Evolutionary conservation across 2,329 filamentous ascomycete species (phyloP), one percentile per base, ranked within the genome.

Genomic region (Aspergillus ochraceoroseus): DNA sequence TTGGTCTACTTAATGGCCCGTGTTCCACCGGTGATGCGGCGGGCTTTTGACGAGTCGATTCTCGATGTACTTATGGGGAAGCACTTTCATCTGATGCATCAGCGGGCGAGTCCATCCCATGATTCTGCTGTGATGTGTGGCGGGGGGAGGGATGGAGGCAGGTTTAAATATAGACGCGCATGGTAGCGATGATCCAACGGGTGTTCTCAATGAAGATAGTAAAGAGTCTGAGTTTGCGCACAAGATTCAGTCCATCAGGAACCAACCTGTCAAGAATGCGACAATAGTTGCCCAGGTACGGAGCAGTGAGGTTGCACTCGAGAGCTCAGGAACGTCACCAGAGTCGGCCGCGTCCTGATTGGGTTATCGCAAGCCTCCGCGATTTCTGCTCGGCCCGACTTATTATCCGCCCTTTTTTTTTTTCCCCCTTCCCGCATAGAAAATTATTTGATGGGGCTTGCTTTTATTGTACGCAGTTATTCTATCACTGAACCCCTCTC

Each of bases 371-470:
- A 7, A 33, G 41, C 32, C 23, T 57, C 51, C 47, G 50, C 51
- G 53, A 49, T 43, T 19, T n/a, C n/a, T 12, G 13, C 8, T 29
- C 60, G 60, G 59, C 38, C 54, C 60, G 57, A 61, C 19, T 33
- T 31, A 53, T 58, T 46, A 52, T 58, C 56, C 56, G 52, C 36
- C 13, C 25, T 26, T 30, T 39, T 33, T 35, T 44, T 32, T 29
- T 15, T 22, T 12, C 26, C 2, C 5, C 20, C 5, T 5, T 22
- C 19, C 26, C 2, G 20, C 20, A 22, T 5, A 22, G 20, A 22
- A 22, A 28, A 28, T 28, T 18, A 18, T 31, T 31, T 18, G 15
- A n/a, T n/a, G n/a, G n/a, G n/a, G n/a, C n/a, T n/a, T n/a, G n/a
- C n/a, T n/a, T n/a, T n/a, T n/a, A n/a, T n/a, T n/a, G n/a, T n/a